Evolutionary conservation across 345 rosid genomes (phyloP), one percentile per base, ranked within the genome.

Genomic region (Citropsis articulata): DNA sequence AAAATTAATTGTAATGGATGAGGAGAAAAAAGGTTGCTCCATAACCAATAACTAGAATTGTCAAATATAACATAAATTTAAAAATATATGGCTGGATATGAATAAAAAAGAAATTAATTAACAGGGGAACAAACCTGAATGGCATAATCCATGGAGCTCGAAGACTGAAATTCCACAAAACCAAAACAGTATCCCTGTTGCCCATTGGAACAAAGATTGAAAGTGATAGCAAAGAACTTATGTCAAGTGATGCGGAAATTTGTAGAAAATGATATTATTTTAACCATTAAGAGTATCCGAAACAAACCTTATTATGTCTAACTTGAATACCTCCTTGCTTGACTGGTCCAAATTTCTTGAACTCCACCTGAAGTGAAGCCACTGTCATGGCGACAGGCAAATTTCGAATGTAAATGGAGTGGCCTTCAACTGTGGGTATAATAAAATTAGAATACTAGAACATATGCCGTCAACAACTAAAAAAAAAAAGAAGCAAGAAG

Each of bases 121-220:
- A 64, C 82, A n/a, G 7, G 24, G 38, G 38, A 45, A 68, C 84
- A 60, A 80, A 89, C 91, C 92, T 92, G 84, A 70, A 92, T 86
- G 22, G 97, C 94, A 81, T 66, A 79, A 61, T 80, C 86, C 86
- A 88, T 79, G 65, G 92, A 90, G 77, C 83, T 83, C 42, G 80
- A 55, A 45, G 90, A 86, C 79, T 84, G 86, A 73, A 91, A 93
- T 66, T 93, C 95, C 71, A 93, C 93, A 40, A 91, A 93, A 69
- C 95, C 94, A 80, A 88, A 93, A 85, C 92, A 91, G 85, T 84
- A 91, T 67, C 89, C 90, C 85, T 91, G 91, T 85, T 86, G 92
- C 88, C 85, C 85, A 61, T 77, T 72, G 61, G 66, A 79, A 9
- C 24, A 62, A 73, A 75, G 28, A 59, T 40, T 27, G 77, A 55